Conservation (phyloP, 306 rosid species). For the Sophora flavescens region DNA sequence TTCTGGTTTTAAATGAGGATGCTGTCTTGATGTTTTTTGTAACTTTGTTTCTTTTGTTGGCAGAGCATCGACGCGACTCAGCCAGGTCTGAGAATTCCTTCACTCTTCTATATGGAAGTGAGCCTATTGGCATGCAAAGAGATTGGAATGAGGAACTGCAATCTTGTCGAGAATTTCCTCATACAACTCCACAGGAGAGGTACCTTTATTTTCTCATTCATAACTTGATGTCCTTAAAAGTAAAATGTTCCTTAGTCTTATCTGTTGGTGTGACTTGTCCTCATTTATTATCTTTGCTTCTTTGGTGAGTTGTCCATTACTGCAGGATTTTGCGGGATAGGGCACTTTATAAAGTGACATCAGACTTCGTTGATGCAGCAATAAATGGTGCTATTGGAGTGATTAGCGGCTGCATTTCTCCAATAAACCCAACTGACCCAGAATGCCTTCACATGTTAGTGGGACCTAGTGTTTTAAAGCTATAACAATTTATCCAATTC, state of each 20-base stretch:
- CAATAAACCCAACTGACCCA: constrained; percentile 97
- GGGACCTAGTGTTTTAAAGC: constrained; percentile 32
- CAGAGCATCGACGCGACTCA: constrained; percentile 92
- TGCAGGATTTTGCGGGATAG: constrained; percentile 95
- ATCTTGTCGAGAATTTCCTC: constrained; percentile 98
- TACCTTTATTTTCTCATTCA: constrained; percentile 41
- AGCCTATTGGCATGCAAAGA: constrained; percentile 98
- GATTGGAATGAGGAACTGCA: constrained; percentile 99
- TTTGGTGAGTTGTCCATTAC: constrained; percentile 31
- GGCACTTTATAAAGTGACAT: constrained; percentile 98
- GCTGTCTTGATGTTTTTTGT: constrained; percentile 35
- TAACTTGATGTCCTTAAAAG: constrained; percentile 32
- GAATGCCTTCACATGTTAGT: constrained; percentile 99
- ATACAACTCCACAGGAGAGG: constrained; percentile 94
- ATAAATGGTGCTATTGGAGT: constrained; percentile 95
- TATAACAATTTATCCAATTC: constrained; percentile 8
- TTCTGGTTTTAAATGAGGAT: background rate
- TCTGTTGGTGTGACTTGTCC: constrained; percentile 36
- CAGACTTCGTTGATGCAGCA: constrained; percentile 97
- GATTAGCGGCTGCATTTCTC: constrained; percentile 94
- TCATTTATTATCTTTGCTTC: constrained; percentile 33
- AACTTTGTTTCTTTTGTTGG: constrained; percentile 45
- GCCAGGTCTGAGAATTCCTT: constrained; percentile 95
- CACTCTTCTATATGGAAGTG: constrained; percentile 91
- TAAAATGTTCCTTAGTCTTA: constrained; percentile 17